Percentiles rank a stretch among this genome's conserved stretches.
phyloP scores from a whole-genome alignment of 2,329 filamentous ascomycete species.

The Microdochium bolleyi region DNA sequence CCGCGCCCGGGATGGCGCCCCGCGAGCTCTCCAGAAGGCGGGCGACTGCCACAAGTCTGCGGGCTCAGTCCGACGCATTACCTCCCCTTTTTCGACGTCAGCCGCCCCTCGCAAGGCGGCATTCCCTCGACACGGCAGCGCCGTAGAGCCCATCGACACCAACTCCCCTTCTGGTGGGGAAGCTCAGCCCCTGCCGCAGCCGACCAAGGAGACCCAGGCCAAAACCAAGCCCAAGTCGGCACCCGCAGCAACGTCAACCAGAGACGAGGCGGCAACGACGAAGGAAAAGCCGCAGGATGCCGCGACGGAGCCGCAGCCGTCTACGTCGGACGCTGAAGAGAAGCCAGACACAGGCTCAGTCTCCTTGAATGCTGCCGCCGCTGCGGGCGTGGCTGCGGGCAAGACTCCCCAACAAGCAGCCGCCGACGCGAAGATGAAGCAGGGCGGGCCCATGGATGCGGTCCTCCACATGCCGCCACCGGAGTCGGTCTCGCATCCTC shows the following conservation, averaged over 20 bases:
- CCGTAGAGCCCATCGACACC: slow-evolving; percentile 41
- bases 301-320: slow-evolving; percentile 1
- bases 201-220: neutral
- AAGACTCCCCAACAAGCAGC: slow-evolving; percentile 20
- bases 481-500: slow-evolving; percentile 32
- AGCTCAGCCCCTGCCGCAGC: neutral
- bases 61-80: slow-evolving; percentile 14
- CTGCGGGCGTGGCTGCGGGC: slow-evolving; percentile 7
- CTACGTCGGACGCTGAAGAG: slow-evolving; percentile 1
- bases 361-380: slow-evolving; percentile 2
- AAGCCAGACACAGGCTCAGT: slow-evolving; percentile 1
- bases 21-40: neutral
- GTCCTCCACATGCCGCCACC: slow-evolving; percentile 32
- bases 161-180: slow-evolving; percentile 2
- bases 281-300: slow-evolving; percentile 1
- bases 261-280: slow-evolving; percentile 2
- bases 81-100: slow-evolving; percentile 26
- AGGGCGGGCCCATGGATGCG: slow-evolving; percentile 40
- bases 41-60: slow-evolving; percentile 16
- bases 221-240: neutral
- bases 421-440: slow-evolving; percentile 28
- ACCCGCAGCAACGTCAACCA: neutral
- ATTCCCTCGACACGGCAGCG: slow-evolving; percentile 53
- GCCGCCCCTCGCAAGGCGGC: slow-evolving; percentile 25
- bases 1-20: neutral